Evolutionary conservation across 2,329 filamentous ascomycete species (phyloP).

Genomic region (Penicillium sp.): DNA sequence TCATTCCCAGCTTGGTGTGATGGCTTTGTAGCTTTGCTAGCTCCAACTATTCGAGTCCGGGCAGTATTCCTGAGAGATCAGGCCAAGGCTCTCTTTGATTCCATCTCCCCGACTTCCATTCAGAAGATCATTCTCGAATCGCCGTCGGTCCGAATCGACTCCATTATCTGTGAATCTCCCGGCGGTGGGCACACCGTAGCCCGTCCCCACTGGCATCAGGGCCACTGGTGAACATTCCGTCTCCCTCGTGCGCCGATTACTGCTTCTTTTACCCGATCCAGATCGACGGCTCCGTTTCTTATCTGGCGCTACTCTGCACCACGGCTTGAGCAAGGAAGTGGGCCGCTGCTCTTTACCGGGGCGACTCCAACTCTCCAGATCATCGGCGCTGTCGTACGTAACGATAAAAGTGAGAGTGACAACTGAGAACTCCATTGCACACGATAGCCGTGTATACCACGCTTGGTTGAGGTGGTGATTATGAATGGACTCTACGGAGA

Average conservation of each 20-base stretch:
- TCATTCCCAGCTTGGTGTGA: background rate
- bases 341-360: background rate
- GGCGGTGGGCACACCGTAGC: background rate
- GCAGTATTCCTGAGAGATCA: background rate
- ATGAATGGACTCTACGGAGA: background rate
- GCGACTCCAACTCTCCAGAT: conserved; percentile 3
- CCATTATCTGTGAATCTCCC: conserved; percentile 14
- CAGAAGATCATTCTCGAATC: conserved; percentile 4
- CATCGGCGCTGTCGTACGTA: conserved; percentile 10
- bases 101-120: background rate
- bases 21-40: background rate
- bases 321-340: conserved; percentile 17
- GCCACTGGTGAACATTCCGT: background rate
- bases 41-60: background rate
- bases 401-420: background rate
- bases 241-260: background rate
- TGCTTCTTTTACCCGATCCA: conserved; percentile 6
- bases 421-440: background rate
- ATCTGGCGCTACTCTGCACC: conserved; percentile 12
- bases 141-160: background rate
- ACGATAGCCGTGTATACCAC: background rate
- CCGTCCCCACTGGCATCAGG: background rate
- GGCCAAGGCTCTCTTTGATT: background rate
- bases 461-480: background rate
- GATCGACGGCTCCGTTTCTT: conserved; percentile 15